Evolutionary conservation across 2,329 filamentous ascomycete species (phyloP).

Genomic region (Fusarium buxicola): DNA sequence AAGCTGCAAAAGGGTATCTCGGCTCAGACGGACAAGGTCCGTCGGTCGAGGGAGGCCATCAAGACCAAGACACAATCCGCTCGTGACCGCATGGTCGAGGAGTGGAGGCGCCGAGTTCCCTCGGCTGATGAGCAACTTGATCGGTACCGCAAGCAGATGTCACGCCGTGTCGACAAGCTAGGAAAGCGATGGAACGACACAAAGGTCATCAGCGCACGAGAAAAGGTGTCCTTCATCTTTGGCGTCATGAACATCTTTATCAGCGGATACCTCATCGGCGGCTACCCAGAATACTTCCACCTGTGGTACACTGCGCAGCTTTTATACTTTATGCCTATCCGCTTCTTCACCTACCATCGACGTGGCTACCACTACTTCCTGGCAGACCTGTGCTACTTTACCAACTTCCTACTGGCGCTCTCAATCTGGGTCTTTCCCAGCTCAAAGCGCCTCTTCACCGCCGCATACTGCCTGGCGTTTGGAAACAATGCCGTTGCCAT

Average conservation of each 20-base stretch:
- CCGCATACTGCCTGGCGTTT: constrained; percentile 90
- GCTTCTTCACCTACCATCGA: constrained; percentile 89
- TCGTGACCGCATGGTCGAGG: constrained; percentile 90
- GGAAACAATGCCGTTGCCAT: constrained; percentile 98
- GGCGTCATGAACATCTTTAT: constrained; percentile 98
- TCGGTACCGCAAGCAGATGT: constrained; percentile 89
- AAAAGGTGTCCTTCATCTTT: constrained; percentile 96
- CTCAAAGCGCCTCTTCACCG: constrained; percentile 92
- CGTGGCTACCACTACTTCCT: constrained; percentile 97
- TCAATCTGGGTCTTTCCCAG: constrained; percentile 91
- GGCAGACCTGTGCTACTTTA: constrained; percentile 97
- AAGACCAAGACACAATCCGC: constrained; percentile 81
- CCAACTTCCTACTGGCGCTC: constrained; percentile 86
- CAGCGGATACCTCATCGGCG: constrained; percentile 92
- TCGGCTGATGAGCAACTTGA: constrained; percentile 93
- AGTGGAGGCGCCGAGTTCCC: constrained; percentile 88
- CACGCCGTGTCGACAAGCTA: constrained; percentile 86
- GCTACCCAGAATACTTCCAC: constrained; percentile 86
- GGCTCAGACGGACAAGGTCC: constrained; percentile 86
- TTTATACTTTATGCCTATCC: constrained; percentile 96
- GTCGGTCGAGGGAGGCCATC: constrained; percentile 82
- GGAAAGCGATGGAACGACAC: constrained; percentile 89
- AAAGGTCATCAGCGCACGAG: constrained; percentile 85
- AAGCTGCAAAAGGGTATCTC: constrained; percentile 87
- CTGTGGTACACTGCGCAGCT: constrained; percentile 92